phyloP scores from a whole-genome alignment of 371 early-diverging fungal genomes.

The Circinella minor region DNA sequence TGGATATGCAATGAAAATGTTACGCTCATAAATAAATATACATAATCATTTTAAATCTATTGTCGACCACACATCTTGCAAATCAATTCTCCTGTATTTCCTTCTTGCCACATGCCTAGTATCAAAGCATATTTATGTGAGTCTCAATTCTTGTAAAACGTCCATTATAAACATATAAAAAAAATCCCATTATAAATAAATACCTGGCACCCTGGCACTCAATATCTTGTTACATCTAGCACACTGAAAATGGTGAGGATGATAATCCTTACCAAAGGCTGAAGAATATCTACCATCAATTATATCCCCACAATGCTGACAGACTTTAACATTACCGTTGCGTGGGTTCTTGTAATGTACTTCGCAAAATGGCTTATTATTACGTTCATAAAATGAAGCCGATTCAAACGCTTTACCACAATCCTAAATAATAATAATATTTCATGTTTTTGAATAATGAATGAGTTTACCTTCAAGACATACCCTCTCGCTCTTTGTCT shows the following conservation, averaged over 20 bases:
- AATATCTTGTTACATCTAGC: slow-evolving; percentile 48
- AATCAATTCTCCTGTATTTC: slow-evolving; percentile 21
- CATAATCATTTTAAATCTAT: not conserved
- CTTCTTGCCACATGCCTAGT: slow-evolving; percentile 29
- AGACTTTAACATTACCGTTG: slow-evolving; percentile 26
- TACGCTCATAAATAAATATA: no score
- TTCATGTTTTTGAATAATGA: not conserved
- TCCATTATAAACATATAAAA: not conserved
- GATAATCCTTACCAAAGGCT: slow-evolving; percentile 57
- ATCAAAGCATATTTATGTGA: not conserved
- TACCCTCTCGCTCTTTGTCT: not conserved
- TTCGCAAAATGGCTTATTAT: slow-evolving; percentile 69
- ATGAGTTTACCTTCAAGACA: not conserved
- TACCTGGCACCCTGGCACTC: slow-evolving; percentile 34
- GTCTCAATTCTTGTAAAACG: not conserved
- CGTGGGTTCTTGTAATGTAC: slow-evolving; percentile 51
- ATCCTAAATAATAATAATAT: slow-evolving; percentile 32
- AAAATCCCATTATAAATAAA: not conserved
- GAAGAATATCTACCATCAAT: slow-evolving; percentile 54
- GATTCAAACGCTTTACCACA: slow-evolving; percentile 58
- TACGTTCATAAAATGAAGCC: slow-evolving; percentile 51
- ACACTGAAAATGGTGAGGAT: slow-evolving; percentile 61
- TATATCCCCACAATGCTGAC: slow-evolving; percentile 37
- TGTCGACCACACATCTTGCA: slow-evolving; percentile 28
- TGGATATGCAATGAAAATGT: no score